These are phyloP conservation scores for Gossypium ekmanianum DNA, from an alignment of 345 rosid species.

Conservation along the genomic window DNA sequence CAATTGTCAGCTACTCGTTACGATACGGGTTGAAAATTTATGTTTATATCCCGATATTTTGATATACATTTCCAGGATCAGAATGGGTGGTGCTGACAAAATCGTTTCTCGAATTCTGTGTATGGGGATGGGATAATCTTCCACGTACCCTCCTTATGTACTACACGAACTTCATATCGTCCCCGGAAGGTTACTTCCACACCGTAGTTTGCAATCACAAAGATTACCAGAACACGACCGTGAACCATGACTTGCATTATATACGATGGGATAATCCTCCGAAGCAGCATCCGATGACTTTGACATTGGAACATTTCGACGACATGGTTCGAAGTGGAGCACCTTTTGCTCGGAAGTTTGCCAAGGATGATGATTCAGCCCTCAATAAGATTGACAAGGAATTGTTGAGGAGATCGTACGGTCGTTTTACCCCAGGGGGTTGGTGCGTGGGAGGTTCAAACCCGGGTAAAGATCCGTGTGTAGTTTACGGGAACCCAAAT, in stretches of 20 bases:
- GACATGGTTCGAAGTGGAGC: slow-evolving; percentile 88
- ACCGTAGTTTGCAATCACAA: slow-evolving; percentile 87
- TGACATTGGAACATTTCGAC: slow-evolving; percentile 49
- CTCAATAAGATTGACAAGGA: slow-evolving; percentile 63
- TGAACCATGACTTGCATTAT: slow-evolving; percentile 82
- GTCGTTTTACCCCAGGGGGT: slow-evolving; percentile 50
- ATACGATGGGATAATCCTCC: slow-evolving; percentile 78
- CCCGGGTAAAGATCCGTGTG: slow-evolving; percentile 46
- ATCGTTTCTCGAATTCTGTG: slow-evolving; percentile 80
- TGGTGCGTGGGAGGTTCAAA: slow-evolving; percentile 49
- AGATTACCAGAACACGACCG: slow-evolving; percentile 82
- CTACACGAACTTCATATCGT: slow-evolving; percentile 77
- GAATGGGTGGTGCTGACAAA: slow-evolving; percentile 68
- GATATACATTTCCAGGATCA: slow-evolving; percentile 51
- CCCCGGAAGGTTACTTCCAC: slow-evolving; percentile 89
- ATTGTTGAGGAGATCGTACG: slow-evolving; percentile 45
- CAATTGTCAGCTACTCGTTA: too few relatives aligned
- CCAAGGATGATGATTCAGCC: slow-evolving; percentile 42
- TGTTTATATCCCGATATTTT: neutral
- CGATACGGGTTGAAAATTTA: too few relatives aligned
- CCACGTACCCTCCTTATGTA: slow-evolving; percentile 94
- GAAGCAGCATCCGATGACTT: slow-evolving; percentile 52
- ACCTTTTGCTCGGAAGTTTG: slow-evolving; percentile 81
- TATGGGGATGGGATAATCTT: slow-evolving; percentile 98
- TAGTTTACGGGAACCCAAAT: slow-evolving; percentile 38